Conservation (phyloP, 371 early-diverging fungal species). For the Haplosporangium sp. region DNA sequence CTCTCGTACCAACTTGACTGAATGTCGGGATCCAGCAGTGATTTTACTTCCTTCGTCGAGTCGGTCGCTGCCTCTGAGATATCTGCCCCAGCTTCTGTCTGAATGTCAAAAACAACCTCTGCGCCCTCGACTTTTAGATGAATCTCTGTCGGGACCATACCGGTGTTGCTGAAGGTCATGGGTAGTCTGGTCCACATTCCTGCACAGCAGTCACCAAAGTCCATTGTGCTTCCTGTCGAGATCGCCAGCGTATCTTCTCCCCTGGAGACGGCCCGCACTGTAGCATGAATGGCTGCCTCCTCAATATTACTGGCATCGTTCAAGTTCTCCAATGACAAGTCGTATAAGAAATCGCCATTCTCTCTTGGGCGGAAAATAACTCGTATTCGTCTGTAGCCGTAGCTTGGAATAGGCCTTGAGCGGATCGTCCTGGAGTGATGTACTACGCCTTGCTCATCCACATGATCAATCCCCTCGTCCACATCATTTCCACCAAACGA, state of each 20-base stretch:
- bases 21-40: conserved; percentile 38
- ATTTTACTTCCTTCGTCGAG: conserved; percentile 12
- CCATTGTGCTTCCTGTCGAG: conserved; percentile 80
- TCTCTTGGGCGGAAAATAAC: conserved; percentile 89
- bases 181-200: conserved; percentile 86
- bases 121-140: conserved; percentile 84
- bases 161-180: conserved; percentile 85
- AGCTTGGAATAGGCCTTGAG: conserved; percentile 73
- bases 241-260: conserved; percentile 82
- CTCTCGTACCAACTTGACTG: conserved; percentile 34
- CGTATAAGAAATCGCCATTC: conserved; percentile 90
- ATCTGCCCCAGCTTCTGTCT: conserved; percentile 54
- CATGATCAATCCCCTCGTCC: conserved; percentile 38
- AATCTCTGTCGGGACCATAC: conserved; percentile 83
- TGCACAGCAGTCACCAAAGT: conserved; percentile 95
- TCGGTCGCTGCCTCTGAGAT: conserved; percentile 12
- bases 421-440: conserved; percentile 24
- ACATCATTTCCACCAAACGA: conserved; percentile 44
- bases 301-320: conserved; percentile 89
- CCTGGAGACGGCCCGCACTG: conserved; percentile 78
- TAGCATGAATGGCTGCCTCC: conserved; percentile 85
- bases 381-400: conserved; percentile 78
- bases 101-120: conserved; percentile 75
- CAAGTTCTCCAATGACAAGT: conserved; percentile 89
- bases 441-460: conserved; percentile 24